phyloP scores from a whole-genome alignment of 2,329 filamentous ascomycete species.

The Lachnum nothofagi region DNA sequence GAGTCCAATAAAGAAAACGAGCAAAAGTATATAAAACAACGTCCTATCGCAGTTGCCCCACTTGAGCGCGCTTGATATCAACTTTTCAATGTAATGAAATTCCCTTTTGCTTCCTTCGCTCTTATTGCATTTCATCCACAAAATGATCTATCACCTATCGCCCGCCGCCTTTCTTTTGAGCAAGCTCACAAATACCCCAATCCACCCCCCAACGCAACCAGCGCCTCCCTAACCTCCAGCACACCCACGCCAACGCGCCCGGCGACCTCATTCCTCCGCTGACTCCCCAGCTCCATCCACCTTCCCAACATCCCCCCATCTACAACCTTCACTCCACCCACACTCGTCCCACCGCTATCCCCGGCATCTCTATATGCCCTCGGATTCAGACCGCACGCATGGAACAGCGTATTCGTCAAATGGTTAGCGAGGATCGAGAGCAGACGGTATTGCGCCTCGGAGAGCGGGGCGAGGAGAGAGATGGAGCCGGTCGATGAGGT shows the following conservation, averaged over 20 bases:
- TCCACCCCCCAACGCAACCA: constrained; percentile 59
- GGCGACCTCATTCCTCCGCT: constrained; percentile 66
- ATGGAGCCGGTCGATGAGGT: constrained; percentile 73
- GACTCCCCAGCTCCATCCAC: constrained; percentile 70
- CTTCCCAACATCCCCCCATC: constrained; percentile 72
- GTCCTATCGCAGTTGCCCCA: no score
- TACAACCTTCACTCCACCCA: constrained; percentile 47
- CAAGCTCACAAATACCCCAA: constrained; percentile 48
- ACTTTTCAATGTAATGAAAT: no score
- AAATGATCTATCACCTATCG: no score
- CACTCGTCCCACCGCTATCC: constrained; percentile 40
- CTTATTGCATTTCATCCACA: no score
- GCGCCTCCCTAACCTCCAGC: constrained; percentile 64
- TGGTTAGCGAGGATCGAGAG: constrained; percentile 77
- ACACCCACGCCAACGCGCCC: constrained; percentile 65
- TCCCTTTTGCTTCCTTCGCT: no score
- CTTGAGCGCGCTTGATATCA: no score
- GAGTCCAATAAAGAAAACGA: no score
- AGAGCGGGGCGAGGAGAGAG: constrained; percentile 69
- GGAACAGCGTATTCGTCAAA: constrained; percentile 68
- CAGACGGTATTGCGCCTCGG: constrained; percentile 77
- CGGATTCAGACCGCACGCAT: constrained; percentile 76
- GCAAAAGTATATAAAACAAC: no score
- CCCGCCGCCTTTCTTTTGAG: no score
- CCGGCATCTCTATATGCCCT: constrained; percentile 67